These are phyloP conservation scores for Macrophomina pseudophaseolina DNA, from an alignment of 2,329 filamentous ascomycete species.

Conservation along the genomic window DNA sequence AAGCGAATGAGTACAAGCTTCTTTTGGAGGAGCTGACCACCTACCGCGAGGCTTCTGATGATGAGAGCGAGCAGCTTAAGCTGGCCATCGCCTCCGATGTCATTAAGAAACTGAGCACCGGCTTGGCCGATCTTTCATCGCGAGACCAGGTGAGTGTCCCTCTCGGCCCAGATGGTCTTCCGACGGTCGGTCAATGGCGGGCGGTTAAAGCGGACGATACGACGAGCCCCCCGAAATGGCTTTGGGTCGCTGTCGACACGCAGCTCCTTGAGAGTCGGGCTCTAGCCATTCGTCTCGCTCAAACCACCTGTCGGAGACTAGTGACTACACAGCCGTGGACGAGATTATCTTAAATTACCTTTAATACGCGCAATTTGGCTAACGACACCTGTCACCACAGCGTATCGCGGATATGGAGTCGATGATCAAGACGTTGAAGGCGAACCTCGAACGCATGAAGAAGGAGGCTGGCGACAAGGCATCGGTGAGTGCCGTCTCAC, in stretches of 20 bases:
- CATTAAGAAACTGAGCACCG: slow-evolving; percentile 40
- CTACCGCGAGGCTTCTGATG: slow-evolving; percentile 39
- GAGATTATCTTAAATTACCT: neutral
- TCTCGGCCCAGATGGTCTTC: neutral
- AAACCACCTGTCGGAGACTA: neutral
- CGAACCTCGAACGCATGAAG: slow-evolving; percentile 41
- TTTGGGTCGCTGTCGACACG: neutral
- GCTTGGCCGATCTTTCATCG: slow-evolving; percentile 38
- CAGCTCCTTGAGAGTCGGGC: neutral
- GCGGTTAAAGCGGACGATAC: neutral
- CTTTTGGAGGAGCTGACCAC: slow-evolving; percentile 41
- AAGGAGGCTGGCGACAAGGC: slow-evolving; percentile 43
- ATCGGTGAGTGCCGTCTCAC: slow-evolving; percentile 37
- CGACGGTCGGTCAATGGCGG: neutral
- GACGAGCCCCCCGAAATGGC: neutral
- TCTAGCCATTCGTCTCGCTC: neutral
- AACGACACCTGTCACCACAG: neutral
- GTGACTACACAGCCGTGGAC: neutral
- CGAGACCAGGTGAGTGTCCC: slow-evolving; percentile 17
- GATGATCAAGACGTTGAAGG: slow-evolving; percentile 29
- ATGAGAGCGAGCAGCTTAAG: slow-evolving; percentile 37
- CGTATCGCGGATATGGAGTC: slow-evolving; percentile 24
- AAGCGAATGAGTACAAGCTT: slow-evolving; percentile 39
- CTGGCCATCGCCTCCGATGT: slow-evolving; percentile 42
- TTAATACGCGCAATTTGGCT: neutral